Conservation (phyloP, 2,329 filamentous ascomycete genomes). For the Thermoascus crustaceus region DNA sequence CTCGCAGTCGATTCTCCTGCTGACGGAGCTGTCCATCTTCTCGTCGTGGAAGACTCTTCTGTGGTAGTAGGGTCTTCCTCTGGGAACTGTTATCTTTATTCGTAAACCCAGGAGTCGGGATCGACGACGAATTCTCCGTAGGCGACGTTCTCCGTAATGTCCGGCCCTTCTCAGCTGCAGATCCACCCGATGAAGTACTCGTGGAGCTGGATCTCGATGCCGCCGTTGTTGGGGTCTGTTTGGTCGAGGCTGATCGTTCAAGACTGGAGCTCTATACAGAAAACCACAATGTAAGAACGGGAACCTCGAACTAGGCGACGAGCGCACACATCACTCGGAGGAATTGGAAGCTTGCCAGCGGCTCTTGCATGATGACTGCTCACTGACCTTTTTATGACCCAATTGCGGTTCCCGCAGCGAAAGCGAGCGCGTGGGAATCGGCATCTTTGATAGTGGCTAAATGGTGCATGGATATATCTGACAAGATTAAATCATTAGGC, state of each 20-base stretch:
- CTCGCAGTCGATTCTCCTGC: constrained; percentile 4
- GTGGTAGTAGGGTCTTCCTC: constrained; percentile 26
- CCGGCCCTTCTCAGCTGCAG: constrained; percentile 8
- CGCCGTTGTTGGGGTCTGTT: constrained; percentile 8
- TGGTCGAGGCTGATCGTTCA: constrained; percentile 15
- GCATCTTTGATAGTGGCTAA: constrained; percentile 20
- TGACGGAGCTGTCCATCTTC: constrained; percentile 8
- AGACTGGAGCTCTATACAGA: constrained; percentile 17
- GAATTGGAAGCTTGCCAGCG: too few species aligned
- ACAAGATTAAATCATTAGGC: too few species aligned
- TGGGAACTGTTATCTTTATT: constrained; percentile 15
- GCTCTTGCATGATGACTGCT: too few species aligned
- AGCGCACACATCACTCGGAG: too few species aligned
- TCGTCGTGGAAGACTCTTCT: constrained; percentile 16
- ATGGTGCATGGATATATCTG: neutral
- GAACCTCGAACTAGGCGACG: too few species aligned
- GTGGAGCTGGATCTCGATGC: constrained; percentile 5
- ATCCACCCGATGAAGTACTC: constrained; percentile 4
- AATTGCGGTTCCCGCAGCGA: constrained; percentile 26
- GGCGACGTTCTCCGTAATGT: constrained; percentile 9
- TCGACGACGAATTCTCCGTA: constrained; percentile 8
- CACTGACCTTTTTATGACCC: constrained; percentile 20
- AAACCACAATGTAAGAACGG: constrained; percentile 9
- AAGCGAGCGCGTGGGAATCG: constrained; percentile 31
- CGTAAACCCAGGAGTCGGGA: constrained; percentile 2